Evolutionary conservation across 2,329 filamentous ascomycete species (phyloP).

Genomic region (Colletotrichum sp.): DNA sequence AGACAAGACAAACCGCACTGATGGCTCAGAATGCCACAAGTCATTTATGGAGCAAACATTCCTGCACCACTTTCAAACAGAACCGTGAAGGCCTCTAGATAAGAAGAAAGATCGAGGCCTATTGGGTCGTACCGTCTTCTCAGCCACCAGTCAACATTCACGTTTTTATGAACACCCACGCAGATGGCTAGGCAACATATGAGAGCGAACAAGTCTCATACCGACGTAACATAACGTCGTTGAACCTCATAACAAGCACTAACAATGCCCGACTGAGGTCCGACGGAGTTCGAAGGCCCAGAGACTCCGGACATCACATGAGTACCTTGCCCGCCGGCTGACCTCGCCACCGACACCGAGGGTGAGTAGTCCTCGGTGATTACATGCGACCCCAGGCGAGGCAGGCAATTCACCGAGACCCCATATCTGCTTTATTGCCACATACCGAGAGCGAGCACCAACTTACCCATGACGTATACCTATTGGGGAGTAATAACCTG

Average conservation of each 20-base stretch:
- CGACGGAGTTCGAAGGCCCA: neutral
- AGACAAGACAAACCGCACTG: neutral
- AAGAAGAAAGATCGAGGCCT: neutral
- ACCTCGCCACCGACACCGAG: neutral
- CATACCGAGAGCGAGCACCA: neutral
- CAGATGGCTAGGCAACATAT: neutral
- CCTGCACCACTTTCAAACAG: neutral
- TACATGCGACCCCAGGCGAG: neutral
- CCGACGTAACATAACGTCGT: neutral
- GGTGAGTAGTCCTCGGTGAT: neutral
- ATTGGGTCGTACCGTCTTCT: neutral
- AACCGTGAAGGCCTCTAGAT: neutral
- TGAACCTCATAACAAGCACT: neutral
- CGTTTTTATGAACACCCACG: neutral
- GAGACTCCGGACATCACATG: neutral
- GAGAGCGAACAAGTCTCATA: neutral
- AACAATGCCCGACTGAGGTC: neutral
- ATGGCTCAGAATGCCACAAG: neutral
- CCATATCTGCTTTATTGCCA: neutral
- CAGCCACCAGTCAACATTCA: neutral
- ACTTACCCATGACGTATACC: neutral
- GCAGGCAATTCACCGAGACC: neutral
- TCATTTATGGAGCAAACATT: neutral
- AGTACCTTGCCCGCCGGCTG: neutral
- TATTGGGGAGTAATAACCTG: neutral